These are phyloP conservation scores for Hanseniaspora pseudoguilliermondii DNA, from an alignment of 805 yeast species.

Conservation along the genomic window DNA sequence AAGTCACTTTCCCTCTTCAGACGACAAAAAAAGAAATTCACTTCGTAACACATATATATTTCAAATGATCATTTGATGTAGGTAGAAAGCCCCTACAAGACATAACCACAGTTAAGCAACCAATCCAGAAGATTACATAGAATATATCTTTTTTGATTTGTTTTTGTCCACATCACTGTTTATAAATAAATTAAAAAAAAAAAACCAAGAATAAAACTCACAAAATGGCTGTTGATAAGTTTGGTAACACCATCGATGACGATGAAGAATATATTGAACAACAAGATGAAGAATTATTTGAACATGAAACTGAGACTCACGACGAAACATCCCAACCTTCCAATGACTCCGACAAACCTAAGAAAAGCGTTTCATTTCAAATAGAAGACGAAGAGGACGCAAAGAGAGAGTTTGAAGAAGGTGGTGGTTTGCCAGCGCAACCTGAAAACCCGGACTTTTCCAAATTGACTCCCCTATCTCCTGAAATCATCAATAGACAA, in stretches of 20 bases:
- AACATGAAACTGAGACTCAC: constrained; percentile 13
- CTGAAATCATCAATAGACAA: constrained; percentile 95
- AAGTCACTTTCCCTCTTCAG: too few relatives aligned
- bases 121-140: too few relatives aligned
- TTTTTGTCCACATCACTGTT: too few relatives aligned
- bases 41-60: background rate
- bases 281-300: constrained; percentile 29
- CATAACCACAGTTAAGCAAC: too few relatives aligned
- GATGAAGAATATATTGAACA: constrained; percentile 27
- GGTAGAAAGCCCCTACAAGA: too few relatives aligned
- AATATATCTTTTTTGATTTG: too few relatives aligned
- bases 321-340: constrained; percentile 33
- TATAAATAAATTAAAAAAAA: too few relatives aligned
- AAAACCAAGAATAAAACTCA: background rate
- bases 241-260: constrained; percentile 21
- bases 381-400: constrained; percentile 40
- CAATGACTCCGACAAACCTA: constrained; percentile 27
- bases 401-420: constrained; percentile 81
- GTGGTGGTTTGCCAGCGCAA: constrained; percentile 97
- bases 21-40: background rate
- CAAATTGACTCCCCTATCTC: constrained; percentile 70
- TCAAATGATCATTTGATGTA: background rate
- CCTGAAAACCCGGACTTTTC: constrained; percentile 80
- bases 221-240: constrained; percentile 14
- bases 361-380: constrained; percentile 77